phyloP scores from a whole-genome alignment of 768 basidiomycete genomes.

The Auriscalpium vulgare region DNA sequence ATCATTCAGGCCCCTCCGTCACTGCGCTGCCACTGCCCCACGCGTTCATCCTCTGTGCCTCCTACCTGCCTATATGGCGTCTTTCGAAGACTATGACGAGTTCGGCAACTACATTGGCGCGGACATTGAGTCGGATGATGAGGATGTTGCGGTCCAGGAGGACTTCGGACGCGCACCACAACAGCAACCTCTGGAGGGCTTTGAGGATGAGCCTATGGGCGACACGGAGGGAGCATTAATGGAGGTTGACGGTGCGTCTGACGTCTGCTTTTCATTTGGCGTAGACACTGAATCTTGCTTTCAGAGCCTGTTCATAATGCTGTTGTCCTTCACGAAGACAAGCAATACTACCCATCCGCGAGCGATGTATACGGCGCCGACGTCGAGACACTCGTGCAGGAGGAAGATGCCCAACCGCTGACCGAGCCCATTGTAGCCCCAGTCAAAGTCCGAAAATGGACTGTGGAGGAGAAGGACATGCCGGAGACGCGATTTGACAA shows the following conservation, averaged over 20 bases:
- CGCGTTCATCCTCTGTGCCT: no score
- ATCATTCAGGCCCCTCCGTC: no score
- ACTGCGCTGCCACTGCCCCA: no score
- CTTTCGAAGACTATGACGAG: slow-evolving; percentile 78
- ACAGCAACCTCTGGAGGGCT: slow-evolving; percentile 66
- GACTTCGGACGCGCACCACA: slow-evolving; percentile 28
- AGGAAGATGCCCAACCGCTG: slow-evolving; percentile 94
- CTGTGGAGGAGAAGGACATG: slow-evolving; percentile 90
- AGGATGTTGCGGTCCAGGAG: slow-evolving; percentile 47
- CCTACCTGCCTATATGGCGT: slow-evolving; percentile 34
- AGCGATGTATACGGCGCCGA: slow-evolving; percentile 86
- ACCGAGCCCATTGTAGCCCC: slow-evolving; percentile 94
- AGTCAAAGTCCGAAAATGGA: slow-evolving; percentile 91
- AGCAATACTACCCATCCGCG: slow-evolving; percentile 95
- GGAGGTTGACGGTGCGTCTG: slow-evolving; percentile 69
- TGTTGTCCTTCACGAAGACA: slow-evolving; percentile 91
- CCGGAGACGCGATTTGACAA: slow-evolving; percentile 98
- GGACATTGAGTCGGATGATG: slow-evolving; percentile 86
- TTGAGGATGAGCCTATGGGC: slow-evolving; percentile 57
- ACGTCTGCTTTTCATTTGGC: neutral
- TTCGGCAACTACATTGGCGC: slow-evolving; percentile 98
- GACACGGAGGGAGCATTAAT: slow-evolving; percentile 59
- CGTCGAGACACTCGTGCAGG: slow-evolving; percentile 95
- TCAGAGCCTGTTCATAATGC: slow-evolving; percentile 74
- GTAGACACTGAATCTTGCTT: neutral